Evolutionary conservation across 2,329 filamentous ascomycete species (phyloP).

Genomic region (Pseudocercospora pini-densiflorae): DNA sequence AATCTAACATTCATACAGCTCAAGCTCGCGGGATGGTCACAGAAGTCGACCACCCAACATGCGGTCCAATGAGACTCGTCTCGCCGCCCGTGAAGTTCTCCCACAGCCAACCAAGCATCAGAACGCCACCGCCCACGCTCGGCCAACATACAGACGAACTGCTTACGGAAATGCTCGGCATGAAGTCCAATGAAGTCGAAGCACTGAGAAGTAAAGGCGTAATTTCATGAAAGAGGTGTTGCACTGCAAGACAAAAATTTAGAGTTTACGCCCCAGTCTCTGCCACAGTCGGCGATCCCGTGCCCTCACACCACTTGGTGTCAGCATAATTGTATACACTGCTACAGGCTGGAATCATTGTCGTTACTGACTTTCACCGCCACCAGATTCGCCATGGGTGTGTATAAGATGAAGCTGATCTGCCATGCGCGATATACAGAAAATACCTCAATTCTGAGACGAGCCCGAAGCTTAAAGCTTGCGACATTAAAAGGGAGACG

Average conservation of each 20-base stretch:
- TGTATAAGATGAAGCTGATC: no score
- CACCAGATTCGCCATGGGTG: neutral
- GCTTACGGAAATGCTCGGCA: slow-evolving; percentile 65
- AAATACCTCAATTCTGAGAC: neutral
- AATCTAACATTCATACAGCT: slow-evolving; percentile 45
- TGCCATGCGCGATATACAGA: neutral
- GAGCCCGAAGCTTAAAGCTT: no score
- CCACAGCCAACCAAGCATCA: slow-evolving; percentile 74
- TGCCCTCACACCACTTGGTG: neutral
- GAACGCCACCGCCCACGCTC: slow-evolving; percentile 79
- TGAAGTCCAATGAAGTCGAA: slow-evolving; percentile 63
- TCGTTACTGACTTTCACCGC: neutral
- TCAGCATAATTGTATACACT: neutral
- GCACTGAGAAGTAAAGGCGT: slow-evolving; percentile 69
- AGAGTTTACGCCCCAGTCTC: neutral
- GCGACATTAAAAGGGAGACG: no score
- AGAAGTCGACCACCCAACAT: slow-evolving; percentile 80
- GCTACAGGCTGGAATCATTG: neutral
- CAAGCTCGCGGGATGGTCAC: slow-evolving; percentile 85
- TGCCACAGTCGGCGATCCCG: neutral
- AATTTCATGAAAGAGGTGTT: slow-evolving; percentile 45
- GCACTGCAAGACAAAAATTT: neutral
- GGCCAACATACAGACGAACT: slow-evolving; percentile 88
- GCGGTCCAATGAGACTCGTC: slow-evolving; percentile 85
- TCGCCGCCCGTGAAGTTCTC: slow-evolving; percentile 97